Evolutionary conservation across 2,329 filamentous ascomycete species (phyloP), one percentile per base, ranked within the genome.

Genomic region (Fusarium albidum): DNA sequence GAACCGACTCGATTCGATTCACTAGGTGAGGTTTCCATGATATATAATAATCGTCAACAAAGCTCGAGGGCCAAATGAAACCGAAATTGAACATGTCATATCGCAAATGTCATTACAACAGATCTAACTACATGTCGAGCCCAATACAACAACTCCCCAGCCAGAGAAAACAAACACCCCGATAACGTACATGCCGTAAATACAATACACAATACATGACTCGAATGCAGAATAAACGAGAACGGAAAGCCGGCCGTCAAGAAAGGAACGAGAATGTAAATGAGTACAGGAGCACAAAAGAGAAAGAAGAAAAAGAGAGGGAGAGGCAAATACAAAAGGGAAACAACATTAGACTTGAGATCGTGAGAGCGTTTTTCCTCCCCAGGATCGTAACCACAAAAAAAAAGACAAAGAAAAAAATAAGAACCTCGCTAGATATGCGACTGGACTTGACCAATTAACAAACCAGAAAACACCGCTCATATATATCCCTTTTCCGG

Each of bases 81-180:
- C 17, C 17, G n/a, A 5, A 7, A 9, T 33, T 18, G 8, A 47
- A 55, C 37, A 31, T 25, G 17, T 61, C 43, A 39, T 45, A n/a
- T 31, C 34, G 10, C 35, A 18, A 44, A 32, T 50, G 37, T 57
- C 61, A 66, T 64, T 65, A 65, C 51, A 60, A 57, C 40, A 44
- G 37, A 48, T 56, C 47, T 55, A 61, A 49, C 41, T 51, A 49
- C 55, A 44, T 35, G 13, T 29, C 28, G 51, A 53, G 32, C 51
- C 57, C 35, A 38, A 52, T 12, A 53, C 26, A 40, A 32, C 35
- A 38, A 40, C 38, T 49, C 26, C n/a, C 15, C 14, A 34, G 25
- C 39, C 53, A 51, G 10, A 55, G 33, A 54, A 34, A 13, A 50
- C 53, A 49, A 27, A 35, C 12, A 47, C 21, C 21, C 4, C 4